Evolutionary conservation across 805 yeast species (phyloP), one percentile per base, ranked within the genome.

Genomic region (Yarrowia sp.): DNA sequence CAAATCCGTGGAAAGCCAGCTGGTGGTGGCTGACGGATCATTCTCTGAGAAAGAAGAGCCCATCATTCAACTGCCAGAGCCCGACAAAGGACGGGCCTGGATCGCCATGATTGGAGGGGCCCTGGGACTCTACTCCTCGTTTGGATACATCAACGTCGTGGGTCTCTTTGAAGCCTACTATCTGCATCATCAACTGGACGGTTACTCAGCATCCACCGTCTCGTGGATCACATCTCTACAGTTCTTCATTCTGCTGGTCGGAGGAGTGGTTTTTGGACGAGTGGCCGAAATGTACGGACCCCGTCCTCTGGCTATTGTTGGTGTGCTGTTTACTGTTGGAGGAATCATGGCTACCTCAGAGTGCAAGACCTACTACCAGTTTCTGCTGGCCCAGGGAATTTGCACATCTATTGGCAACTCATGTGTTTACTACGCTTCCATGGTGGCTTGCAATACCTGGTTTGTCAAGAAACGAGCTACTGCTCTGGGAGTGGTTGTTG

Each of bases 211-310:
- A 10, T 78, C 86, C 16, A 73, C 82, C 1, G 78, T 87, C 5
- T 84, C 90, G 0, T 89, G 93, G 95, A 82, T 88, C 66, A 88
- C 88, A 70, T 81, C 75, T 11, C 66, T 75, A 4, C 77, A 73
- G 68, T 67, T 76, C 12, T 75, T 74, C 67, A 67, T 78, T 52
- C 72, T 75, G 65, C 77, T 76, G 66, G 70, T 75, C 22, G 73
- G 85, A 17, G 84, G 87, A 7, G 72, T 81, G 2, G 86, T 72
- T 38, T 70, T 76, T 65, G 77, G 86, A 2, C 80, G 85, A 0
- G 65, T 84, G 1, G 86, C 86, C 68, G 92, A 87, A 69, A 74
- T 80, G 26, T 79, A 80, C 61, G 92, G 92, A 3, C 79, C 83
- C 2, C 73, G 76, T 28, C 69, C 66, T 12, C 79, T 86, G 3